Base-by-base conservation (phyloP, 257 asterid genomes). In the Nyctanthes arbortristis region DNA sequence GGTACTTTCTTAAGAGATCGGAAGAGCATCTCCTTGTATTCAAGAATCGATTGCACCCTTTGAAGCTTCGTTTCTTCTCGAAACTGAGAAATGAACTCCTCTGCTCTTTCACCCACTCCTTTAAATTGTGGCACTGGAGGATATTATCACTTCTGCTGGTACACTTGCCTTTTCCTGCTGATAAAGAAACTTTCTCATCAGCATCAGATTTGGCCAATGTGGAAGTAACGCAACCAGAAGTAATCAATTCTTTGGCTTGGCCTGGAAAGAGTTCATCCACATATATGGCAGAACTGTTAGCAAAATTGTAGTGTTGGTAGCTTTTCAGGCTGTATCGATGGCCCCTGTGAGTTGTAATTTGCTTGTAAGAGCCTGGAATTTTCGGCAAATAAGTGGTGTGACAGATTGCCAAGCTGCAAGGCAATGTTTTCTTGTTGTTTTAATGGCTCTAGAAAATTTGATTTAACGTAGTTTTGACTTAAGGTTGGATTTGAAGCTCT, bases 1-100 rank as follows among this genome's bases (percentile, higher is more conserved):
- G 11, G 0, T 22, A 20, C 9, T 33, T 69, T 37, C 3, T 73
- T 34, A 89, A 63, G 80, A 63, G 71, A 90, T 78, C 68, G 72
- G 47, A 83, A 84, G 65, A 89, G 81, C 95, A 85, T 87, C 77
- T 87, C 95, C 66, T 89, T 80, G 63, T 69, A 89, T 18, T 89
- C 96, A 73, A 64, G 63, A 28, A 84, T 76, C 0, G 95, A 89
- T 66, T 87, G 78, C 79, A 85, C 90, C 29, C 89, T n/a, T 73
- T 89, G 81, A 73, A n/a, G n/a, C n/a, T n/a, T n/a, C n/a, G n/a
- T n/a, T n/a, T n/a, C n/a, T n/a, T 77, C 75, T 1, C 87, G 85
- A 67, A 87, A 73, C 57, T 85, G 84, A 2, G 85, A 82, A 12
- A 87, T 89, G 64, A 89, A 80, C 20, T 80, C 88, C 43, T 80